A percentile compares a stretch with the other conserved stretches of the same genome.
Evolutionary conservation across 495 filamentous ascomycete species (phyloP).

Genomic region (Penicillium coffeae): DNA sequence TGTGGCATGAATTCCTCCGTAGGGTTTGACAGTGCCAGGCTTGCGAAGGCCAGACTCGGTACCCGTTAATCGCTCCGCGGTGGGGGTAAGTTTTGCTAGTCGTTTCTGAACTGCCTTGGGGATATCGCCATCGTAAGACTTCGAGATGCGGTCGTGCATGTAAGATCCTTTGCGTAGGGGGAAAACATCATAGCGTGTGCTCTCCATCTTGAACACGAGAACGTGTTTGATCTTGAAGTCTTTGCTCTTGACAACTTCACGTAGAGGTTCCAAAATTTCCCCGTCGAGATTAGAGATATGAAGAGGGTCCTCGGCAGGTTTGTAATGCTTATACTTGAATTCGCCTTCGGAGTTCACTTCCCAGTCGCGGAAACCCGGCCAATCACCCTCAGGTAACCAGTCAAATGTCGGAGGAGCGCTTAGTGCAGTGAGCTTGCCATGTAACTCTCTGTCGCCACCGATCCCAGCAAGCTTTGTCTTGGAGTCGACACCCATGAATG

Average conservation of each 20-base stretch:
- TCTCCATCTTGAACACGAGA: conserved; percentile 39
- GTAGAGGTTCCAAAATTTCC: conserved; percentile 26
- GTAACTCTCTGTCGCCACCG: conserved; percentile 9
- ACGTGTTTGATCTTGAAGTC: conserved; percentile 40
- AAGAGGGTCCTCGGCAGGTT: conserved; percentile 35
- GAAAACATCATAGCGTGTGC: conserved; percentile 43
- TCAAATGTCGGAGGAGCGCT: conserved; percentile 13
- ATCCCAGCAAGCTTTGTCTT: conserved; percentile 19
- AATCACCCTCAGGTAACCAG: conserved; percentile 22
- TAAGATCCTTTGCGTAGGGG: conserved; percentile 31
- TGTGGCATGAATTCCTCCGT: conserved; percentile 36
- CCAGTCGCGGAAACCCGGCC: conserved; percentile 29
- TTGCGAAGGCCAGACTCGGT: conserved; percentile 17
- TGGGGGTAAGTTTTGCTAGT: conserved; percentile 30
- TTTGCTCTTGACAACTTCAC: conserved; percentile 17
- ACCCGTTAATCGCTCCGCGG: conserved; percentile 35
- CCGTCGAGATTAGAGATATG: conserved; percentile 37
- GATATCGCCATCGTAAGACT: conserved; percentile 21
- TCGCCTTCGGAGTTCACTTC: not conserved
- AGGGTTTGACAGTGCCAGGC: conserved; percentile 17
- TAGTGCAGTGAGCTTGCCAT: conserved; percentile 19
- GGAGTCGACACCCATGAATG: conserved; percentile 20
- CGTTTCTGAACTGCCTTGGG: conserved; percentile 22
- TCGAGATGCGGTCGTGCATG: conserved; percentile 29
- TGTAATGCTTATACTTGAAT: conserved; percentile 24